Percentiles rank a stretch among this genome's conserved stretches.
phyloP scores from a whole-genome alignment of 805 yeast species.

The Soucietia sequanensis region DNA sequence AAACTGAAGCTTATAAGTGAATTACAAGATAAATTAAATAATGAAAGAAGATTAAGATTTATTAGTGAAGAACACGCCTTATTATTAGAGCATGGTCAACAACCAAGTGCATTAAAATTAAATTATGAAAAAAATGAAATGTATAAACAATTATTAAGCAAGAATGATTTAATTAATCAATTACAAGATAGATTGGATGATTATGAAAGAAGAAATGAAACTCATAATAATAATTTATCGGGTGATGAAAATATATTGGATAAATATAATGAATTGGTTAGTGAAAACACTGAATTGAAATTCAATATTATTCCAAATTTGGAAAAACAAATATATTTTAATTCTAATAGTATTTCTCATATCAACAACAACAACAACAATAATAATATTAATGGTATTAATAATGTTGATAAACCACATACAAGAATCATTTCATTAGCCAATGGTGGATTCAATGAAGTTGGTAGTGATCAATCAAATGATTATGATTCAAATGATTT shows the following conservation, averaged over 20 bases:
- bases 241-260: constrained; percentile 31
- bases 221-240: constrained; percentile 13
- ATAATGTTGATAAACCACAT: not conserved
- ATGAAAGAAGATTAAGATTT: constrained; percentile 63
- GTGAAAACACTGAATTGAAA: constrained; percentile 43
- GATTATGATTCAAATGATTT: too few species aligned
- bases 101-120: constrained; percentile 55
- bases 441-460: not conserved
- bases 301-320: constrained; percentile 45
- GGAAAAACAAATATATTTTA: constrained; percentile 30
- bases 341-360: too few species aligned
- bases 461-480: not conserved
- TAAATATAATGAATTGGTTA: constrained; percentile 38
- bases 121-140: constrained; percentile 56
- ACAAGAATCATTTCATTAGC: not conserved
- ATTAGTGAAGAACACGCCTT: constrained; percentile 71
- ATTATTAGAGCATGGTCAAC: constrained; percentile 49
- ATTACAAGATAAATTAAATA: constrained; percentile 55
- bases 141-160: constrained; percentile 43
- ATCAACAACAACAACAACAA: too few species aligned
- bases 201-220: too few species aligned
- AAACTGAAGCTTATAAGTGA: constrained; percentile 40
- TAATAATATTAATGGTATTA: not conserved
- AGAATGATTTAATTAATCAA: constrained; percentile 48
- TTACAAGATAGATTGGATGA: constrained; percentile 46